Evolutionary conservation across 139 green algal species (phyloP), one percentile per base, ranked within the genome.

Genomic region (Chlamydomonas sp.): DNA sequence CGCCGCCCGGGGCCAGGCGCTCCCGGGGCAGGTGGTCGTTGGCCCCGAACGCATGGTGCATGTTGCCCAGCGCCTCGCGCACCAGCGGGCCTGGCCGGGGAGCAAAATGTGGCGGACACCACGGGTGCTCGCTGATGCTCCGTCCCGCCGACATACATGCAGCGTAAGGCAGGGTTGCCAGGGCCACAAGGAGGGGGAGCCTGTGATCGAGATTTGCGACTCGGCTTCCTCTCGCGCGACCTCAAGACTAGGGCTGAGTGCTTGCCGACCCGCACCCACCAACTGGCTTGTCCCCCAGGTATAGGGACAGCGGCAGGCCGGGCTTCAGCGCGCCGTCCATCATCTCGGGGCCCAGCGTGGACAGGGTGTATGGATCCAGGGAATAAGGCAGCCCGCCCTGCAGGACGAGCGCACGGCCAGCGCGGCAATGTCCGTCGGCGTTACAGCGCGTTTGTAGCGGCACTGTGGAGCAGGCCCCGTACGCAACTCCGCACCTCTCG

Each of bases 271-370:
- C 76, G 49, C 76, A 63, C 16, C 49, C 57, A 63, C 57, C 76
- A 80, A 57, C 76, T 80, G 49, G 59, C 63, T 63, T 73, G 18
- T 60, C 85, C 63, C n/a, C 49, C 77, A 83, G 78, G n/a, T 86
- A 90, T 63, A 95, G 60, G 16, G 93, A 86, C 61, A 92, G 86
- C 66, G 79, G 94, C 79, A 92, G 83, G 20, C 85, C 94, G 61
- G 77, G 63, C 57, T 17, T 18, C 20, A 95, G 57, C 1, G 64
- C 64, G 31, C 90, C 90, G 5, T 63, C 83, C 12, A 96, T 80
- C 5, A 66, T 88, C 8, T 89, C 85, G 31, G 90, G 85, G 0
- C 91, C 92, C 20, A 63, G 85, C 7, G 93, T 95, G 3, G 67
- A 31, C 20, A 96, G 91, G 1, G 85, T 93, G 61, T 6, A 9